A percentile compares a stretch with the other conserved stretches of the same genome.
Conservation (phyloP, 108 stramenopile genomes). For the Stephanodiscus minutulus region DNA sequence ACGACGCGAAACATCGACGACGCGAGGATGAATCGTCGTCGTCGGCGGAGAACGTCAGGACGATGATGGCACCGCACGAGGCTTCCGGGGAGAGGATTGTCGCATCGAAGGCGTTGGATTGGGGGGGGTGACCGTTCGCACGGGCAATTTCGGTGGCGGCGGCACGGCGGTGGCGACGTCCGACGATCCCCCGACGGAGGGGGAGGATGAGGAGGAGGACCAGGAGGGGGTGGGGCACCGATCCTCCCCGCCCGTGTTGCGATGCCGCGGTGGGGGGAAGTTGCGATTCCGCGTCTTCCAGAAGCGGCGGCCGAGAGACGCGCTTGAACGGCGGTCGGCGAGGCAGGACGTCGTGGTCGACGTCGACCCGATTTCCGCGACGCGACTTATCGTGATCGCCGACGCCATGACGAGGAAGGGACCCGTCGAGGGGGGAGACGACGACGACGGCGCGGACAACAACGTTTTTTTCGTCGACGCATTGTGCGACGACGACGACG, state of each 20-base stretch:
- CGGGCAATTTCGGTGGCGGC: slow-evolving; percentile 3
- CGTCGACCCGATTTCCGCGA: slow-evolving; percentile 9
- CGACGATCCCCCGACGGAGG: not conserved
- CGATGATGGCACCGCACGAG: slow-evolving; percentile 10
- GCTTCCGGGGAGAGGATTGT: slow-evolving; percentile 25
- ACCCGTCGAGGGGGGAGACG: not conserved
- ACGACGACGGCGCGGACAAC: not conserved
- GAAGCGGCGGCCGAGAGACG: slow-evolving; percentile 4
- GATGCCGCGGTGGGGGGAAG: slow-evolving; percentile 4
- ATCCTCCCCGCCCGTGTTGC: slow-evolving; percentile 1
- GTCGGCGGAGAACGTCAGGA: slow-evolving; percentile 30
- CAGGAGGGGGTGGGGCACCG: no score
- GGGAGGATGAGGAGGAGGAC: not conserved
- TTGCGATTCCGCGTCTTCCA: slow-evolving; percentile 22
- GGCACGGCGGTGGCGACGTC: not conserved
- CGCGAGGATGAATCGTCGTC: not conserved
- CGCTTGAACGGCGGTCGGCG: slow-evolving; percentile 3
- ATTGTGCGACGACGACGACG: not conserved
- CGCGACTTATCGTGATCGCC: slow-evolving; percentile 9
- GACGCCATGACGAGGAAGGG: slow-evolving; percentile 17
- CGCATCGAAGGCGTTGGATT: slow-evolving; percentile 27
- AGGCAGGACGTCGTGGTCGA: slow-evolving; percentile 29
- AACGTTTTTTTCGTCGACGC: slow-evolving; percentile 24
- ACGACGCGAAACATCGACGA: not conserved
- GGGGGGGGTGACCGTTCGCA: slow-evolving; percentile 19